Evolutionary conservation across 192 early-diverging fungal species (phyloP).

Genomic region (Entomortierella lignicola): DNA sequence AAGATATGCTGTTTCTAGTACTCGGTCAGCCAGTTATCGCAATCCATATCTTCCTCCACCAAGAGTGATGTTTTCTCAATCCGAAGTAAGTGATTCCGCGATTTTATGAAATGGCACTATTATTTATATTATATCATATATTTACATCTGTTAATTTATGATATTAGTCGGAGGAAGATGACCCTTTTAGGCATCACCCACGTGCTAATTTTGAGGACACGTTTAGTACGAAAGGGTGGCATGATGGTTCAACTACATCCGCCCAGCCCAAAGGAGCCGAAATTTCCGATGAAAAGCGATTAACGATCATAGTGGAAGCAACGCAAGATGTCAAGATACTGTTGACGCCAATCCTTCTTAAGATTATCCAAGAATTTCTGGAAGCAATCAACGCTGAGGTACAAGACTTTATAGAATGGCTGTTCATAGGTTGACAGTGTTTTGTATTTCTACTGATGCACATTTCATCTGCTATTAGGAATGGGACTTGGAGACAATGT

Average conservation of each 20-base stretch:
- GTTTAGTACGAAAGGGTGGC: constrained; percentile 8
- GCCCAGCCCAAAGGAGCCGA: constrained; percentile 44
- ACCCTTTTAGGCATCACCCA: constrained; percentile 33
- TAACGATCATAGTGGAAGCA: constrained; percentile 65
- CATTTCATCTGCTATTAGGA: constrained; percentile 51
- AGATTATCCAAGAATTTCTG: constrained; percentile 72
- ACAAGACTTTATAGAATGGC: background rate
- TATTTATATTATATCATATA: too few relatives aligned
- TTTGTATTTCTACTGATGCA: background rate
- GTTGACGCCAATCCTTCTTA: constrained; percentile 76
- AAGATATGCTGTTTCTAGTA: constrained; percentile 54
- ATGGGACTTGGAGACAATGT: constrained; percentile 71
- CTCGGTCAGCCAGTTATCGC: constrained; percentile 13
- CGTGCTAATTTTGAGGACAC: constrained; percentile 42
- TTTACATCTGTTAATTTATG: background rate
- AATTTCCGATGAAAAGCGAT: constrained; percentile 48
- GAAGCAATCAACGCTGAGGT: constrained; percentile 68
- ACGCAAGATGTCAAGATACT: constrained; percentile 67
- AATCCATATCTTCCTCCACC: constrained; percentile 65
- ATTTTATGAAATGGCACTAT: too few relatives aligned
- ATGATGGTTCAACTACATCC: constrained; percentile 17
- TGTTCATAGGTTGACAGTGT: too few relatives aligned
- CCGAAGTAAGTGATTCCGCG: constrained; percentile 45
- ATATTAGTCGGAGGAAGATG: constrained; percentile 35
- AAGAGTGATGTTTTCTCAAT: constrained; percentile 53